These are phyloP conservation scores for Verticillium zaregamsianum DNA, from an alignment of 2,329 filamentous ascomycete genomes.

Conservation along the genomic window DNA sequence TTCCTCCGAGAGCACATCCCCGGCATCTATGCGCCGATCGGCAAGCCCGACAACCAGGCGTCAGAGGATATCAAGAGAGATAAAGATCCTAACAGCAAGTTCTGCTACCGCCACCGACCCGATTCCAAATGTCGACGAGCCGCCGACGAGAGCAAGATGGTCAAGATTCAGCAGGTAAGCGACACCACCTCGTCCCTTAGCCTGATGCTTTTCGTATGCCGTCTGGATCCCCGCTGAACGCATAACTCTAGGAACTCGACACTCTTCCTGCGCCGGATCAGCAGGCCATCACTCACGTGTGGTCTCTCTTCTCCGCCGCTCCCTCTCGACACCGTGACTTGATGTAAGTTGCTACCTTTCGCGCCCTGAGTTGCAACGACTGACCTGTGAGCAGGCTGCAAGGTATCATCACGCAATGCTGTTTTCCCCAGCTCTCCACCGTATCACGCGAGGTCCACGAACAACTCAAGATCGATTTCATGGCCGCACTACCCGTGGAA, in stretches of 20 bases:
- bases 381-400: slow-evolving; percentile 51
- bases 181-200: slow-evolving; percentile 12
- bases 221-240: slow-evolving; percentile 17
- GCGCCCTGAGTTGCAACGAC: not conserved
- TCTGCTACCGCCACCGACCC: slow-evolving; percentile 91
- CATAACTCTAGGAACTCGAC: slow-evolving; percentile 65
- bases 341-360: slow-evolving; percentile 46
- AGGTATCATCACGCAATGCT: slow-evolving; percentile 93
- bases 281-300: slow-evolving; percentile 94
- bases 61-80: slow-evolving; percentile 31
- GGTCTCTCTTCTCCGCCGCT: slow-evolving; percentile 95
- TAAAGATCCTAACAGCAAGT: slow-evolving; percentile 73
- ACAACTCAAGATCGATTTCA: slow-evolving; percentile 95
- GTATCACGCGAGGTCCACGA: slow-evolving; percentile 88
- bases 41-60: slow-evolving; percentile 47
- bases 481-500: slow-evolving; percentile 82
- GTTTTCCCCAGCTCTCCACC: slow-evolving; percentile 93
- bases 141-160: slow-evolving; percentile 94
- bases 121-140: slow-evolving; percentile 91
- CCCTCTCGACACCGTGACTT: slow-evolving; percentile 90
- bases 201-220: not conserved
- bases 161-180: slow-evolving; percentile 79
- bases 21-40: slow-evolving; percentile 77
- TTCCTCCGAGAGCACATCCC: slow-evolving; percentile 92
- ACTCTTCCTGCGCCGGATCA: slow-evolving; percentile 79